These are phyloP conservation scores for Macrotyloma uniflorum DNA, from an alignment of 306 rosid species.

Conservation along the genomic window DNA sequence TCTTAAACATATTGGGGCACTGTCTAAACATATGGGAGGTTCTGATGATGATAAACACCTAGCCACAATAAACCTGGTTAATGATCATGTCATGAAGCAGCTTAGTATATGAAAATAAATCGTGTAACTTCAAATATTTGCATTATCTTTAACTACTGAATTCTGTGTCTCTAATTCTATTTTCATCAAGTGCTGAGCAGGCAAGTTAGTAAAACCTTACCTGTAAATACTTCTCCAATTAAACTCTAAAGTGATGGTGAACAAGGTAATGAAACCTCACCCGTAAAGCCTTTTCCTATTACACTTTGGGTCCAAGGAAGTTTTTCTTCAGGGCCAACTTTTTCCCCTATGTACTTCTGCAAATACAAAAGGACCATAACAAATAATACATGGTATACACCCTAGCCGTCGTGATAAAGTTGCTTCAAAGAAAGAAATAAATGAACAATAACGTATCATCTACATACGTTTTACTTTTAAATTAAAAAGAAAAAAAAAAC, in stretches of 20 bases:
- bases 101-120: too few relatives aligned
- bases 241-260: not conserved
- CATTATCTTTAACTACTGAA: not conserved
- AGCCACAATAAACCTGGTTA: too few relatives aligned
- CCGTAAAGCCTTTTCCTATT: conserved; percentile 60
- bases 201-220: not conserved
- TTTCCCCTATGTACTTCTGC: conserved; percentile 66
- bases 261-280: conserved; percentile 33
- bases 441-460: not conserved
- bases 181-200: not conserved
- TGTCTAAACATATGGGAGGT: not conserved
- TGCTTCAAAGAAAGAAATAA: not conserved
- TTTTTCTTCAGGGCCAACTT: conserved; percentile 49
- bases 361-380: conserved; percentile 23
- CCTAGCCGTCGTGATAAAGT: not conserved
- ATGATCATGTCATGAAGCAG: too few relatives aligned
- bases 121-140: not conserved
- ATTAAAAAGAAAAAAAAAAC: not conserved
- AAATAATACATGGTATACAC: not conserved
- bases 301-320: conserved; percentile 47
- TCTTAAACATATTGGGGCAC: not conserved
- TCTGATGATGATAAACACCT: not conserved
- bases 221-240: not conserved
- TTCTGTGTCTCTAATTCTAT: not conserved
- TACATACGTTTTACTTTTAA: not conserved